These are phyloP conservation scores for Debaryomyces robertsiae DNA, from an alignment of 1,139 yeast genomes.

Conservation along the genomic window DNA sequence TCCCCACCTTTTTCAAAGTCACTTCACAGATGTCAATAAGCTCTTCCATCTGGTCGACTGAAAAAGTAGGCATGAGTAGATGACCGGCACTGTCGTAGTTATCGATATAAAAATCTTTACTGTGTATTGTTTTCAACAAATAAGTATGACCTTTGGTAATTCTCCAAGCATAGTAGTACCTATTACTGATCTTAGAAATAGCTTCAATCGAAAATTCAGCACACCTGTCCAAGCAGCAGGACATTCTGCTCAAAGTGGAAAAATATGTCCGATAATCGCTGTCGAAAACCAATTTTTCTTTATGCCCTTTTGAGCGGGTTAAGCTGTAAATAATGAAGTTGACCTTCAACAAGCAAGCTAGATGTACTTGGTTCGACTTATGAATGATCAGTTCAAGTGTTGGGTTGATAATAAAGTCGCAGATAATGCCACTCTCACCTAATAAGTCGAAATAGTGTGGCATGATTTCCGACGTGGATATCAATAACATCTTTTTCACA, in stretches of 20 bases:
- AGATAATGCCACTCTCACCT: slow-evolving; percentile 32
- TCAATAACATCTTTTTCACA: slow-evolving; percentile 35
- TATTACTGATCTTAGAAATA: slow-evolving; percentile 40
- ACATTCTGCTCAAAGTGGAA: slow-evolving; percentile 29
- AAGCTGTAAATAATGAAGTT: slow-evolving; percentile 25
- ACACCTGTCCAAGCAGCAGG: slow-evolving; percentile 36
- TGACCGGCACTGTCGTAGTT: slow-evolving; percentile 17
- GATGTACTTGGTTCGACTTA: slow-evolving; percentile 36
- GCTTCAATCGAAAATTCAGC: slow-evolving; percentile 40
- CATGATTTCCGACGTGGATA: slow-evolving; percentile 38
- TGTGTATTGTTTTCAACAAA: slow-evolving; percentile 31
- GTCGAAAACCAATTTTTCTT: slow-evolving; percentile 20
- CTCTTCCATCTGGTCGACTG: slow-evolving; percentile 30
- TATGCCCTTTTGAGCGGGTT: slow-evolving; percentile 22
- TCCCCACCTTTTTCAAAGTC: slow-evolving; percentile 26
- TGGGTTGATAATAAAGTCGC: slow-evolving; percentile 46
- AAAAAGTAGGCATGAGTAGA: slow-evolving; percentile 17
- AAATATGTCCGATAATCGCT: slow-evolving; percentile 22
- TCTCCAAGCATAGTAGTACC: slow-evolving; percentile 56
- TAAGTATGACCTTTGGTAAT: slow-evolving; percentile 46
- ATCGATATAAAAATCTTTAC: slow-evolving; percentile 32
- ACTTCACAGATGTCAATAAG: slow-evolving; percentile 31
- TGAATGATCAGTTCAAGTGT: slow-evolving; percentile 42
- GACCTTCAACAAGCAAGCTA: slow-evolving; percentile 35
- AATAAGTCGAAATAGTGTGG: slow-evolving; percentile 40